phyloP scores from a whole-genome alignment of 1,284 basidiomycete species.

The Apiotrichum gracile region DNA sequence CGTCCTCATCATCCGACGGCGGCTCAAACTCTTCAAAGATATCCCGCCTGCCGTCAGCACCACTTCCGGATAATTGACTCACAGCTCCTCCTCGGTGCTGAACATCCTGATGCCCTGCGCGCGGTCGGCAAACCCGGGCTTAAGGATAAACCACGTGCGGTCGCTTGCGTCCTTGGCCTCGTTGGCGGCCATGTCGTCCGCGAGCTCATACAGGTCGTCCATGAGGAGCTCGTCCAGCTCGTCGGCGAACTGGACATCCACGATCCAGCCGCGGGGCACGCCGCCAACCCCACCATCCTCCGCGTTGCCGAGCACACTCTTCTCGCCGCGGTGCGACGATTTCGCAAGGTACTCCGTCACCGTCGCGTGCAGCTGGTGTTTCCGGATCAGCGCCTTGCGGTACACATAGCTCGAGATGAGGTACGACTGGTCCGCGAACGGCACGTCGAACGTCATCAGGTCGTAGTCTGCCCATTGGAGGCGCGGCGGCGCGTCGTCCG shows the following conservation, averaged over 20 bases:
- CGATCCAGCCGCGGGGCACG: conserved; percentile 74
- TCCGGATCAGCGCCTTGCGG: conserved; percentile 87
- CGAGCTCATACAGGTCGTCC: conserved; percentile 90
- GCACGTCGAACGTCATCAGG: conserved; percentile 67
- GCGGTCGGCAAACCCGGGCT: conserved; percentile 95
- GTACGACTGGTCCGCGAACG: conserved; percentile 49
- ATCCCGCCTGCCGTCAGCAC: conserved; percentile 40
- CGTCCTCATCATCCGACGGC: conserved; percentile 49
- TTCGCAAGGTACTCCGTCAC: conserved; percentile 71
- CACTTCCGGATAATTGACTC: conserved; percentile 8
- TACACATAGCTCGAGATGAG: conserved; percentile 83
- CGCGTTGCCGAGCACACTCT: conserved; percentile 7
- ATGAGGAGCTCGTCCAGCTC: conserved; percentile 90
- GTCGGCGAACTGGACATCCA: conserved; percentile 87
- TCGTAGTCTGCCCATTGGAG: conserved; percentile 59
- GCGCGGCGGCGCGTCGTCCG: conserved; percentile 32
- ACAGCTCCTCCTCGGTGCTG: conserved; percentile 65
- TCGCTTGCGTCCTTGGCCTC: conserved; percentile 25
- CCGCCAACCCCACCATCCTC: conserved; percentile 40
- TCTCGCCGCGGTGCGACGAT: conserved; percentile 46
- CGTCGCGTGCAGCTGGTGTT: conserved; percentile 81
- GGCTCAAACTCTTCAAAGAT: conserved; percentile 86
- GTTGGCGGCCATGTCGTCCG: conserved; percentile 55
- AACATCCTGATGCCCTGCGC: conserved; percentile 94
- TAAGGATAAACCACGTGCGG: conserved; percentile 81